A percentile compares a stretch with the other conserved stretches of the same genome.
These are phyloP conservation scores for Saccharomyces hybrid DNA, from an alignment of 1,139 yeast genomes.

Conservation along the genomic window DNA sequence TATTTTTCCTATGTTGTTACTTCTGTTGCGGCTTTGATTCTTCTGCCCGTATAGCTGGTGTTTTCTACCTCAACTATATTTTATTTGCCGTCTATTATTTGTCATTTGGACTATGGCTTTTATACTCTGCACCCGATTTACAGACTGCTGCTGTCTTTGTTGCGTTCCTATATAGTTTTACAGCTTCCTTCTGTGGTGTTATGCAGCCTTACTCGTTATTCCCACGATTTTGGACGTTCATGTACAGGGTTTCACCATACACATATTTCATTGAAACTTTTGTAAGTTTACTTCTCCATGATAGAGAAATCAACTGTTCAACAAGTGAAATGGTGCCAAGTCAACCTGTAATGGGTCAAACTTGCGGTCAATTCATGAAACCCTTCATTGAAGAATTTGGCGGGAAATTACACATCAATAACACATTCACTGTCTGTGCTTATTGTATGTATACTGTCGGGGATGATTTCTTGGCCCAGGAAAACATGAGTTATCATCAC, in stretches of 20 bases:
- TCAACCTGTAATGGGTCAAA: constrained; percentile 46
- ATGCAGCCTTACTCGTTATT: constrained; percentile 45
- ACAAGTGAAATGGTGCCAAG: constrained; percentile 43
- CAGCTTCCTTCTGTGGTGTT: constrained; percentile 52
- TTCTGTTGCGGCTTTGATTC: constrained; percentile 47
- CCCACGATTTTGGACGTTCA: constrained; percentile 53
- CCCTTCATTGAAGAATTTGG: constrained; percentile 26
- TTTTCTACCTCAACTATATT: constrained; percentile 42
- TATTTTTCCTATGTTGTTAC: constrained; percentile 46
- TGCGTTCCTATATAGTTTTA: constrained; percentile 44
- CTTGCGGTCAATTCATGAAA: constrained; percentile 47
- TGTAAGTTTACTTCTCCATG: constrained; percentile 44
- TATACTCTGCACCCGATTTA: constrained; percentile 49
- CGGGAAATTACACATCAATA: constrained; percentile 31
- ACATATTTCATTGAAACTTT: constrained; percentile 41
- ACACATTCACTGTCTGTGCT: no score
- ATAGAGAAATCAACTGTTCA: constrained; percentile 46
- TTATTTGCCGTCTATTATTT: constrained; percentile 45
- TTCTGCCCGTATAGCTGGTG: constrained; percentile 45
- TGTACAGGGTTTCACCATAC: no score
- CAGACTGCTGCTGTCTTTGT: constrained; percentile 52
- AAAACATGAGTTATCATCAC: constrained; percentile 39
- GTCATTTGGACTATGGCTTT: constrained; percentile 45
- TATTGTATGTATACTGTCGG: no score
- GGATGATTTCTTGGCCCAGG: constrained; percentile 7